phyloP scores from a whole-genome alignment of 257 asterid species.

The Salvia miltiorrhiza region DNA sequence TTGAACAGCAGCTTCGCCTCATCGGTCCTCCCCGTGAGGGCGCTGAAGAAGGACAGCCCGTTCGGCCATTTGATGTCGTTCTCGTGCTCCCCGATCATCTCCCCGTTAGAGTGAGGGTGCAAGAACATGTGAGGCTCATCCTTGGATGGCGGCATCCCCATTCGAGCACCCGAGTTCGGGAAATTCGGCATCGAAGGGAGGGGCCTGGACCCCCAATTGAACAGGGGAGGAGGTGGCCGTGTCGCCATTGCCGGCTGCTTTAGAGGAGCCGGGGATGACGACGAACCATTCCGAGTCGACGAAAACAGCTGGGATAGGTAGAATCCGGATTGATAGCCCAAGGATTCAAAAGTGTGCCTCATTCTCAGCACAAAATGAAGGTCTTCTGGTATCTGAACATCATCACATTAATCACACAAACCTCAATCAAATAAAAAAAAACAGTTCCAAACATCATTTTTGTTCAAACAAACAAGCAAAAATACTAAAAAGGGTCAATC shows the following conservation, averaged over 20 bases:
- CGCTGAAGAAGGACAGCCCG: constrained; percentile 72
- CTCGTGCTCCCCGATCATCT: constrained; percentile 65
- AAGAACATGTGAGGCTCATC: constrained; percentile 85
- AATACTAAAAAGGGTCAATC: constrained; percentile 2
- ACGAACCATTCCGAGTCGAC: constrained; percentile 54
- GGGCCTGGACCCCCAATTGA: constrained; percentile 84
- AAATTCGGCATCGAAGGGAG: constrained; percentile 49
- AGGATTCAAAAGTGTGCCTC: constrained; percentile 93
- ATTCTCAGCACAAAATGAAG: constrained; percentile 95
- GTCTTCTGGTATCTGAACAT: constrained; percentile 82
- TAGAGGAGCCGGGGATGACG: constrained; percentile 51
- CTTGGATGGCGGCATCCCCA: constrained; percentile 50
- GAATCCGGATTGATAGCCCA: constrained; percentile 91
- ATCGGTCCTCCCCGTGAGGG: constrained; percentile 65
- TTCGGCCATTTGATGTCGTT: constrained; percentile 94
- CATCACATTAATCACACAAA: neutral
- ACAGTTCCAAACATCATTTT: neutral
- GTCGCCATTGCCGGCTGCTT: constrained; percentile 57
- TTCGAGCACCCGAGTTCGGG: constrained; percentile 45
- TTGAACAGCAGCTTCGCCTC: constrained; percentile 74
- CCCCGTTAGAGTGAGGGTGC: constrained; percentile 72
- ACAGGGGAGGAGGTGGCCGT: constrained; percentile 64
- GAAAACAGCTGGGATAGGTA: constrained; percentile 92
- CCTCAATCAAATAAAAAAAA: constrained; percentile 13
- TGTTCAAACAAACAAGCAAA: neutral